Conservation (phyloP, 768 basidiomycete species). For the Naganishia vaughanmartiniae region DNA sequence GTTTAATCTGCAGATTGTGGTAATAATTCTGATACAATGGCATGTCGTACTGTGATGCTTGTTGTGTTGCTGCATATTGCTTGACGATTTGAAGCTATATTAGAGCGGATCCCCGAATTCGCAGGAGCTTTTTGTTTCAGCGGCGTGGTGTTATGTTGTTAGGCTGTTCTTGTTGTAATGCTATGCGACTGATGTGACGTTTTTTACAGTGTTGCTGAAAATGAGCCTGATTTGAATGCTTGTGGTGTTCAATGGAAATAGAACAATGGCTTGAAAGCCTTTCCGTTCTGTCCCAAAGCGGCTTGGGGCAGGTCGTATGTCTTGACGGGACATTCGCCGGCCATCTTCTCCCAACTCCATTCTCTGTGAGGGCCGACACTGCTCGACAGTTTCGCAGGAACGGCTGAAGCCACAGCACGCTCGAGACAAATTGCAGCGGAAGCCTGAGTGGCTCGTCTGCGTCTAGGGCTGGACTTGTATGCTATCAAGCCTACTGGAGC, state of each 20-base stretch:
- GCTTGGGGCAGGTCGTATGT: constrained; percentile 18
- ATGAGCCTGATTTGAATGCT: not conserved
- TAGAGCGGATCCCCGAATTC: not conserved
- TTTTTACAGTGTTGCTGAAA: not conserved
- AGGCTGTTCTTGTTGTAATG: not conserved
- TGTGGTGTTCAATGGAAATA: constrained; percentile 5
- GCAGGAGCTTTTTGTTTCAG: not conserved
- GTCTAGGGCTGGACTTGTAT: not conserved
- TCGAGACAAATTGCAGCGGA: not conserved
- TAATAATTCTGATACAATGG: not conserved
- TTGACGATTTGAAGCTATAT: not conserved
- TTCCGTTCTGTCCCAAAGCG: constrained; percentile 19
- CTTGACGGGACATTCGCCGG: constrained; percentile 19
- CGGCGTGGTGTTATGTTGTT: not conserved
- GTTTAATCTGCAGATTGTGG: not conserved
- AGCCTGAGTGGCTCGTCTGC: constrained; percentile 11
- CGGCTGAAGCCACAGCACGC: constrained; percentile 3
- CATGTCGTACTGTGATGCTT: not conserved
- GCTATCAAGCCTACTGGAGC: not conserved
- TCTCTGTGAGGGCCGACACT: constrained; percentile 16
- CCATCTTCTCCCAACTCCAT: constrained; percentile 22
- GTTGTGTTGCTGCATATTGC: not conserved
- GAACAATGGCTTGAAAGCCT: constrained; percentile 17
- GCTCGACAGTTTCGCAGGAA: constrained; percentile 21
- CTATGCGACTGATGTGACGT: not conserved